Conservation (phyloP, 768 basidiomycete genomes). For the Auriscalpium orientale region DNA sequence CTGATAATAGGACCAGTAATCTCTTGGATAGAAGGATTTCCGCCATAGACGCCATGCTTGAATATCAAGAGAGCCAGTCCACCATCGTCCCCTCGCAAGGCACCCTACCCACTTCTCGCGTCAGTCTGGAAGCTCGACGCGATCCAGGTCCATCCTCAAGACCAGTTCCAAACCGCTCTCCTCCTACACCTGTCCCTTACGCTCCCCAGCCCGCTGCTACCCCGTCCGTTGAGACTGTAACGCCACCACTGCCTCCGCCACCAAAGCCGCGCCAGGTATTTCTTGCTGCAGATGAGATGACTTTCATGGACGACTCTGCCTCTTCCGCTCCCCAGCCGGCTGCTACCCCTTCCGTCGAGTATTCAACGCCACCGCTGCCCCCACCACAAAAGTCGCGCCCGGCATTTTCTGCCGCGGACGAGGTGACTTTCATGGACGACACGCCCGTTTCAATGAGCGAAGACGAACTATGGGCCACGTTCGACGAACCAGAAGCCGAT, state of each 20-base stretch:
- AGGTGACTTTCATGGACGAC: background rate
- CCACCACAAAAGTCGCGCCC: background rate
- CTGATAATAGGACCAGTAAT: background rate
- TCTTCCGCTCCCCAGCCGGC: background rate
- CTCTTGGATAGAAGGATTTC: background rate
- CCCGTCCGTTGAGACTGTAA: background rate
- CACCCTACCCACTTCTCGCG: background rate
- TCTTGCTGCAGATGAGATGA: background rate
- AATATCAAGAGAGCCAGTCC: too few species aligned
- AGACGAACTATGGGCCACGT: constrained; percentile 43
- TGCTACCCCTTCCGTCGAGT: background rate
- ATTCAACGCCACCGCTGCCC: background rate
- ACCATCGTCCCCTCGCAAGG: background rate
- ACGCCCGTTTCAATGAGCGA: constrained; percentile 26
- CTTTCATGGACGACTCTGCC: background rate
- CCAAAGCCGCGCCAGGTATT: background rate
- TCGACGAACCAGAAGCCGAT: constrained; percentile 22
- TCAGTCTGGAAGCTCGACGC: background rate
- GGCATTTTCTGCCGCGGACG: background rate
- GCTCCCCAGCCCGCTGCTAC: background rate
- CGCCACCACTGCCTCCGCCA: background rate
- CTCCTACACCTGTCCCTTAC: background rate
- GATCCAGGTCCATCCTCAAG: background rate
- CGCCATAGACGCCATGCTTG: background rate
- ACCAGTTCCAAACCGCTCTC: background rate